A percentile compares a stretch with the other conserved stretches of the same genome.
phyloP scores from a whole-genome alignment of 495 filamentous ascomycete species.

The Pseudomonodictys pantanalensis region DNA sequence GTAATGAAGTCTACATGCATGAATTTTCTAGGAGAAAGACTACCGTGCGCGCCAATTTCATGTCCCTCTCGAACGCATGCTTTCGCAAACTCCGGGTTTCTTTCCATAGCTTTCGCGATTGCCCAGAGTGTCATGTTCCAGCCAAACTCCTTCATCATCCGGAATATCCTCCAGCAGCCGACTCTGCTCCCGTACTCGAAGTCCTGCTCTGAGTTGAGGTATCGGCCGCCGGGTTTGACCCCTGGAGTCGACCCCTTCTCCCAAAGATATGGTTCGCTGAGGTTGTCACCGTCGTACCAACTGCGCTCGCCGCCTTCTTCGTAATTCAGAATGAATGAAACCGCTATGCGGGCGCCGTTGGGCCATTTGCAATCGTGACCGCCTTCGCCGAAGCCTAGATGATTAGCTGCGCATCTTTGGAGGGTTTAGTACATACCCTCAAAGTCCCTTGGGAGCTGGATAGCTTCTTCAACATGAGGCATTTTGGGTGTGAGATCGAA shows the following conservation, averaged over 20 bases:
- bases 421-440: conserved; percentile 21
- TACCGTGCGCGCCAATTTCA: conserved; percentile 38
- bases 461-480: conserved; percentile 29
- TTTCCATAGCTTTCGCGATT: conserved; percentile 36
- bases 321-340: conserved; percentile 42
- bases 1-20: background rate
- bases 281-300: conserved; percentile 34
- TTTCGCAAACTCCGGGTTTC: conserved; percentile 34
- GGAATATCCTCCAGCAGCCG: conserved; percentile 36
- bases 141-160: conserved; percentile 38
- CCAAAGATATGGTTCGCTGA: conserved; percentile 38
- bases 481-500: conserved; percentile 12
- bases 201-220: conserved; percentile 39
- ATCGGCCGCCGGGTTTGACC: conserved; percentile 31
- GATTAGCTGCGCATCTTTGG: background rate
- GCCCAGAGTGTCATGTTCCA: conserved; percentile 39
- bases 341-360: conserved; percentile 36
- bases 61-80: conserved; percentile 35
- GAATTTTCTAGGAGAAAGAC: background rate
- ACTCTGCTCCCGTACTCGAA: conserved; percentile 38
- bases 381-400: conserved; percentile 32
- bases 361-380: conserved; percentile 35
- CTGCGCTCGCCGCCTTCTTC: conserved; percentile 38
- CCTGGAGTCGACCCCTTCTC: conserved; percentile 37
- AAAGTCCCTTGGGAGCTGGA: conserved; percentile 38